Conservation (phyloP, 352 stramenopile species). For the Phytophthora cactorum region DNA sequence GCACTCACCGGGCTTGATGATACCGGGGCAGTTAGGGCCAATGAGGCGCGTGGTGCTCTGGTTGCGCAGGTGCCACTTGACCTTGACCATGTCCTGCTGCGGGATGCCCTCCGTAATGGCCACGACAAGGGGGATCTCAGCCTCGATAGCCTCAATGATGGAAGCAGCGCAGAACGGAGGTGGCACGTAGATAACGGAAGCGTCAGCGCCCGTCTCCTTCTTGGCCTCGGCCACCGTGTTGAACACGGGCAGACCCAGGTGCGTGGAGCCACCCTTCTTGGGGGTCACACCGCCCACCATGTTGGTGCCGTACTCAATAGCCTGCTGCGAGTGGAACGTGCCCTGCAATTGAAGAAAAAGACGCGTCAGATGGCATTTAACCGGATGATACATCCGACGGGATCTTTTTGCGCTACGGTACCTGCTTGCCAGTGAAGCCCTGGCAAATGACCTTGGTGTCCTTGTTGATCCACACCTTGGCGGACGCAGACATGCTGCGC, state of each 20-base stretch:
- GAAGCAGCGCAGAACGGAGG: constrained; percentile 97
- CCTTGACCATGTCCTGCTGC: constrained; percentile 99
- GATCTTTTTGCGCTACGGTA: constrained; percentile 43
- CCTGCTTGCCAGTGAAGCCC: constrained; percentile 99
- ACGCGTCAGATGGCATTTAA: constrained; percentile 15
- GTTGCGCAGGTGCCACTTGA: constrained; percentile 95
- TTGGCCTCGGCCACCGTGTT: constrained; percentile 95
- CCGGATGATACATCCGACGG: neutral
- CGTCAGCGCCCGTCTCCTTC: constrained; percentile 92
- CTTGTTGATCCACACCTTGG: constrained; percentile 99
- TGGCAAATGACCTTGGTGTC: constrained; percentile 99
- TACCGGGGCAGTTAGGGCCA: constrained; percentile 99
- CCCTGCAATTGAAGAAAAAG: constrained; percentile 62
- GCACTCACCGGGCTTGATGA: constrained; percentile 99
- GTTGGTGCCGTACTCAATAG: constrained; percentile 99
- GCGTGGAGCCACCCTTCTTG: constrained; percentile 97
- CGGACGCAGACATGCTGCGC: constrained; percentile 93
- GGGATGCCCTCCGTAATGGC: constrained; percentile 99
- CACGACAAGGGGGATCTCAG: constrained; percentile 96
- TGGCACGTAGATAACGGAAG: constrained; percentile 99
- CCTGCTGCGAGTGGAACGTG: constrained; percentile 99
- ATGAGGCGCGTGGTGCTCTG: constrained; percentile 97
- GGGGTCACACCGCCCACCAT: constrained; percentile 99
- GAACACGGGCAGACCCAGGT: constrained; percentile 99
- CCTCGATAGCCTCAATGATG: constrained; percentile 99